Evolutionary conservation across 2,329 filamentous ascomycete genomes (phyloP), one percentile per base, ranked within the genome.

Genomic region (Aspergillus candidus): DNA sequence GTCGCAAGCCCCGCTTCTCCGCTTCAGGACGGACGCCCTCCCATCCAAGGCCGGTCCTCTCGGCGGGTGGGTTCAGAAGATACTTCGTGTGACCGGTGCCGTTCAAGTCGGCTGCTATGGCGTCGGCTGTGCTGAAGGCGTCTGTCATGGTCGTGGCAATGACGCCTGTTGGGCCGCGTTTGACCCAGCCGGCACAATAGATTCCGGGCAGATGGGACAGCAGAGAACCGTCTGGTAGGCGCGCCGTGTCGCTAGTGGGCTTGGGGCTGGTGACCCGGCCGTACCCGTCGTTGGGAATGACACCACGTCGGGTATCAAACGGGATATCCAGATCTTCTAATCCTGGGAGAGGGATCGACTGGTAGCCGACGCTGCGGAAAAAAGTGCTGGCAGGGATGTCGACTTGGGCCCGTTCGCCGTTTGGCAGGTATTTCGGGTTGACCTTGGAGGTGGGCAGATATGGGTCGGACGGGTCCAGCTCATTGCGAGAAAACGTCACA

Each of bases 91-190:
- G 43, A 4, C 41, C 38, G 8, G 58, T 47, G 6, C 48, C 59
- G 39, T 70, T 59, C 84, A 88, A 91, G 60, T 98, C 93, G n/a
- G 78, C 70, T 0, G 79, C 79, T 50, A 98, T 86, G 3, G 84
- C 81, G 61, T 96, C 90, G 1, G 83, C 93, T 1, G 89, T 95
- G 7, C 79, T 77, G 58, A 97, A 98, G 0, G 93, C 91, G 63
- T 98, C 93, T 47, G 85, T 80, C 88, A 98, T 94, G 0, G 93
- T 98, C 27, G 84, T 89, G 1, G 91, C 91, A 63, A 98, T 98
- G 3, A 97, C 90, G 2, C 93, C 93, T 0, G 89, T 96, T 0
- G 93, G 91, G 0, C 93, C 93, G 31, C 85, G 80, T 71, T 97
- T 97, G 8, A 96, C 89, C 93, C 93, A 98, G 0, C 93, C 93